A percentile compares a stretch with the other conserved stretches of the same genome.
Evolutionary conservation across 768 basidiomycete genomes (phyloP).

Genomic region (Suillus tomentosus): DNA sequence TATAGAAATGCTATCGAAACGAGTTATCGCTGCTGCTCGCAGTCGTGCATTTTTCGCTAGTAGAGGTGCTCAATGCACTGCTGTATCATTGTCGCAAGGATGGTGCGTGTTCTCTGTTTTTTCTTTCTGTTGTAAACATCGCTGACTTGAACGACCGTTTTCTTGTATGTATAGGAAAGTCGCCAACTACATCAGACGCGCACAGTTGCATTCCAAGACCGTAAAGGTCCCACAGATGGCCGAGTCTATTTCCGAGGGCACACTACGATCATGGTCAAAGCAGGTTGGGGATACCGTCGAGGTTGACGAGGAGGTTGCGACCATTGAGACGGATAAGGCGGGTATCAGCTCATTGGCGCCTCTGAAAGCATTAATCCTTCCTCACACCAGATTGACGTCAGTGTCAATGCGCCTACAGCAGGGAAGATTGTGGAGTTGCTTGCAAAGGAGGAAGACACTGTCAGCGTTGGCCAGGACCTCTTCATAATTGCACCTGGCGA

Average conservation of each 20-base stretch:
- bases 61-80: conserved; percentile 32
- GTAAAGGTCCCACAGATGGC: conserved; percentile 99
- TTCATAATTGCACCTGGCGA: conserved; percentile 89
- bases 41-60: conserved; percentile 53
- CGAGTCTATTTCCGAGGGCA: conserved; percentile 97
- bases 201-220: conserved; percentile 79
- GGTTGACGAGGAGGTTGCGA: conserved; percentile 94
- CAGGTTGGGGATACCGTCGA: conserved; percentile 89
- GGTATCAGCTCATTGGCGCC: conserved; percentile 17
- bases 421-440: conserved; percentile 90
- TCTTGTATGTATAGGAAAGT: conserved; percentile 41
- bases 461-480: conserved; percentile 92
- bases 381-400: conserved; percentile 82
- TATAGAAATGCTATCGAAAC: conserved; percentile 66
- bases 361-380: conserved; percentile 10
- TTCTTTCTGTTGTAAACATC: neutral
- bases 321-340: conserved; percentile 99
- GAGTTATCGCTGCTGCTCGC: conserved; percentile 63
- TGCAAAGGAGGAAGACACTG: conserved; percentile 91
- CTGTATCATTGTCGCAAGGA: conserved; percentile 44
- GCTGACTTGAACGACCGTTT: conserved; percentile 13
- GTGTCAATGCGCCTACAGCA: conserved; percentile 89
- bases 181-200: conserved; percentile 49
- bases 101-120: conserved; percentile 41
- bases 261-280: conserved; percentile 92